These are phyloP conservation scores for Pestalotiopsis sp. DNA, from an alignment of 2,329 filamentous ascomycete species.

Conservation along the genomic window DNA sequence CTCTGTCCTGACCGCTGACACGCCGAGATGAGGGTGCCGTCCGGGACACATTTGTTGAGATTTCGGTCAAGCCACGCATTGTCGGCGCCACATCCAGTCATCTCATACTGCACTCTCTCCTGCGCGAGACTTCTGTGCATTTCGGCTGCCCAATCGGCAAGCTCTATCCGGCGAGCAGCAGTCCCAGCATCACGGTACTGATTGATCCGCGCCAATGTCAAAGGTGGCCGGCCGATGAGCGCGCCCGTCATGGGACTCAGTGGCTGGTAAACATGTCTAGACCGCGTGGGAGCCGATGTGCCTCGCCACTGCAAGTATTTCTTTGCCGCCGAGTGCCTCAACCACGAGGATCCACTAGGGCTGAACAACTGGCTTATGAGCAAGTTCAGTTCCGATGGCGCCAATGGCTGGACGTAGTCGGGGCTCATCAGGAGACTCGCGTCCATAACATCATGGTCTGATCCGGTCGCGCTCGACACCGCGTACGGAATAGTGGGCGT, in stretches of 20 bases:
- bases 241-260: conserved; percentile 20
- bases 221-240: conserved; percentile 40
- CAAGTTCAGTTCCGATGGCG: conserved; percentile 69
- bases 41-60: conserved; percentile 65
- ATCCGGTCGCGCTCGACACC: conserved; percentile 71
- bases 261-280: conserved; percentile 37
- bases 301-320: conserved; percentile 76
- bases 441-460: conserved; percentile 83
- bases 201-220: conserved; percentile 60
- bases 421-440: conserved; percentile 91
- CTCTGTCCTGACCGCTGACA: not conserved
- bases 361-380: conserved; percentile 78
- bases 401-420: conserved; percentile 80
- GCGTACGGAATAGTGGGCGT: conserved; percentile 59
- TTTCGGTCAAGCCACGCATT: conserved; percentile 69
- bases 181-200: conserved; percentile 36
- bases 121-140: conserved; percentile 74
- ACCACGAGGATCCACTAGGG: conserved; percentile 73
- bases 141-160: conserved; percentile 81
- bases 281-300: conserved; percentile 18
- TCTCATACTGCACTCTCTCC: conserved; percentile 69
- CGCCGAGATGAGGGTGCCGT: conserved; percentile 55
- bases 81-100: conserved; percentile 60
- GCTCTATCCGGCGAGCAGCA: conserved; percentile 50
- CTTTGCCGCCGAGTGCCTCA: conserved; percentile 79